These are phyloP conservation scores for Gorgonomyces haynaldii DNA, from an alignment of 192 early-diverging fungal genomes.

Conservation along the genomic window DNA sequence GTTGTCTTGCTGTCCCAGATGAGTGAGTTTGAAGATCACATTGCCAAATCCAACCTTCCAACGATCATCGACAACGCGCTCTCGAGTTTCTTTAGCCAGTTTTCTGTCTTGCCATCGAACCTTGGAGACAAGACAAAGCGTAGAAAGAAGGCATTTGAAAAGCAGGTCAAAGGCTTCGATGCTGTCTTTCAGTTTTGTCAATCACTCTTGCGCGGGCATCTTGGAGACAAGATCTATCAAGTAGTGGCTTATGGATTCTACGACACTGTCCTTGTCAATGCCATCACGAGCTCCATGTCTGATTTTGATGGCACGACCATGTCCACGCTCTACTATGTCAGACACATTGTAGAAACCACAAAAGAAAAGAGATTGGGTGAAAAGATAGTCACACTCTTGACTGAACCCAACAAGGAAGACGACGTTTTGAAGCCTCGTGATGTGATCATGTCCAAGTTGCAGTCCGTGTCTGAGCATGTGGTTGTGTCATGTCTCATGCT, in stretches of 20 bases:
- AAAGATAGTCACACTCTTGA: constrained; percentile 64
- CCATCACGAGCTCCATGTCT: constrained; percentile 72
- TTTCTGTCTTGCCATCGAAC: constrained; percentile 58
- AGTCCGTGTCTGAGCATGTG: constrained; percentile 75
- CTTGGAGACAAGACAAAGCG: constrained; percentile 15
- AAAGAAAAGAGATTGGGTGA: constrained; percentile 59
- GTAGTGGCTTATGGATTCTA: constrained; percentile 57
- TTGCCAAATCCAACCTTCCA: constrained; percentile 71
- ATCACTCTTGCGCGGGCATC: constrained; percentile 56
- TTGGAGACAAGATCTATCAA: constrained; percentile 47
- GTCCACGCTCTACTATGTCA: constrained; percentile 79
- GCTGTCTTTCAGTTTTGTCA: constrained; percentile 63
- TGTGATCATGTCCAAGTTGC: constrained; percentile 75
- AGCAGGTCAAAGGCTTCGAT: constrained; percentile 54
- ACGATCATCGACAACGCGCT: constrained; percentile 72
- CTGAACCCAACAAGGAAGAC: constrained; percentile 53
- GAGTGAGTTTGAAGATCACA: constrained; percentile 70
- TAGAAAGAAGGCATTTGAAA: constrained; percentile 51
- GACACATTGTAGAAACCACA: constrained; percentile 63
- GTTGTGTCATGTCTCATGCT: constrained; percentile 75
- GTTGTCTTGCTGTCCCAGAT: constrained; percentile 60
- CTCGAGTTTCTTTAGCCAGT: constrained; percentile 79
- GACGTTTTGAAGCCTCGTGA: constrained; percentile 25
- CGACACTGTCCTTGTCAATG: constrained; percentile 61
- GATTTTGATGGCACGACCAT: constrained; percentile 87